Percentiles rank a stretch among this genome's conserved stretches.
Conservation (phyloP, 257 asterid genomes). For the Paulownia fortunei region DNA sequence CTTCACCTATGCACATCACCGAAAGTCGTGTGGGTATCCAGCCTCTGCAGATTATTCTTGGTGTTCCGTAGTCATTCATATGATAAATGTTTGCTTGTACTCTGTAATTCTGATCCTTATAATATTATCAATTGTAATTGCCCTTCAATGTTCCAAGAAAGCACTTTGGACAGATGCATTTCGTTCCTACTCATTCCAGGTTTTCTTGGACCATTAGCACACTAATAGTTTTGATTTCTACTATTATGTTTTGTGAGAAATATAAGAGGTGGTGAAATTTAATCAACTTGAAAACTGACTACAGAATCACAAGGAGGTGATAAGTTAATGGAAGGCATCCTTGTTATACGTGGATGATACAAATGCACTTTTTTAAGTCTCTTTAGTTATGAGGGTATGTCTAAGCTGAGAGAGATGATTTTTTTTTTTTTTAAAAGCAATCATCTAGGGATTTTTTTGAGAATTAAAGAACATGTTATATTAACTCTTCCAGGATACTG, state of each 20-base stretch:
- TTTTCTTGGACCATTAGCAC: not conserved
- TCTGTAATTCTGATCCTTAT: conserved; percentile 12
- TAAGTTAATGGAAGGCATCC: conserved; percentile 11
- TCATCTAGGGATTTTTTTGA: not conserved
- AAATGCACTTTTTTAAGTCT: not conserved
- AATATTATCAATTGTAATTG: not conserved
- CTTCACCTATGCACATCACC: conserved; percentile 96
- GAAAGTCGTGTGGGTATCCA: conserved; percentile 92
- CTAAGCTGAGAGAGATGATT: conserved; percentile 17
- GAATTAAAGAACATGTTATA: conserved; percentile 14
- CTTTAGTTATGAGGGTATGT: not conserved
- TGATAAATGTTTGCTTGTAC: conserved; percentile 23
- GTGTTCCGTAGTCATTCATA: conserved; percentile 17
- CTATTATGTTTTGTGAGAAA: not conserved
- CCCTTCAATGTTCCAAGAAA: conserved; percentile 15
- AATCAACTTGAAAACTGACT: conserved; percentile 7
- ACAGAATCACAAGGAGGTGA: conserved; percentile 10
- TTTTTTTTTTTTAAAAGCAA: not conserved
- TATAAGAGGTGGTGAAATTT: not conserved
- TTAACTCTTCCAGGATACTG: not conserved
- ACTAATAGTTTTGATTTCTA: not conserved
- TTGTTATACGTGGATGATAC: not conserved
- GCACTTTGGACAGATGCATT: conserved; percentile 14
- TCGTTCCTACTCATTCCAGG: not conserved
- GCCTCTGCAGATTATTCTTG: conserved; percentile 31